phyloP scores from a whole-genome alignment of 2,329 filamentous ascomycete species.

The Cryphonectria carpinicola region DNA sequence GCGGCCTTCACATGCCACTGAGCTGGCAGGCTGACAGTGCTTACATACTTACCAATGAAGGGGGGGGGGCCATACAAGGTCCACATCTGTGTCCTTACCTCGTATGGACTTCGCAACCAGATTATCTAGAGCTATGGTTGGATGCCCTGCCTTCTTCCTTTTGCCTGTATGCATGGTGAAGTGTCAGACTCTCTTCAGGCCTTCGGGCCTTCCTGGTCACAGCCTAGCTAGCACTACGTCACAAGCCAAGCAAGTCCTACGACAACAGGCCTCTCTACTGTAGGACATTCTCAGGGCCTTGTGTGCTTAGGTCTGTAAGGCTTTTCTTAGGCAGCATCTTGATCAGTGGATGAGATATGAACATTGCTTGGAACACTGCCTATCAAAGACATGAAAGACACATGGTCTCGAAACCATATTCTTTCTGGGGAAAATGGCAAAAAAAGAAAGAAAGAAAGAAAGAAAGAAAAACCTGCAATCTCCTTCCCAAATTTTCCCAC shows the following conservation, averaged over 20 bases:
- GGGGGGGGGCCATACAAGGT: neutral
- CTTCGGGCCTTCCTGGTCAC: neutral
- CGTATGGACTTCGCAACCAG: neutral
- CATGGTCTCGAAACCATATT: neutral
- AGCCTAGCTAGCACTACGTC: constrained; percentile 2
- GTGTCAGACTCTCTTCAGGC: neutral
- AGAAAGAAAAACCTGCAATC: neutral
- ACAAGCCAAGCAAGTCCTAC: neutral
- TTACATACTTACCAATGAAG: neutral
- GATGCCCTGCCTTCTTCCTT: neutral
- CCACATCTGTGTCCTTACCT: constrained; percentile 1
- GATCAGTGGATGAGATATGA: neutral
- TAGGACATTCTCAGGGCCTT: neutral
- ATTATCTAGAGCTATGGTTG: neutral
- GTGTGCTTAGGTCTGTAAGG: neutral
- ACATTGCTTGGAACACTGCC: neutral
- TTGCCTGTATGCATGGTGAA: constrained; percentile 4
- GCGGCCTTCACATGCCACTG: constrained; percentile 10
- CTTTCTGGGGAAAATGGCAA: neutral
- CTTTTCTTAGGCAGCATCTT: neutral
- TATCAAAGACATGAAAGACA: neutral
- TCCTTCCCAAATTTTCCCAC: neutral
- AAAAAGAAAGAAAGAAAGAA: too few relatives aligned
- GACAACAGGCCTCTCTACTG: neutral
- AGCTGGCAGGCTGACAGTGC: neutral